Base-by-base conservation (phyloP, 768 basidiomycete genomes). In the Termitomyces bulborhizus region DNA sequence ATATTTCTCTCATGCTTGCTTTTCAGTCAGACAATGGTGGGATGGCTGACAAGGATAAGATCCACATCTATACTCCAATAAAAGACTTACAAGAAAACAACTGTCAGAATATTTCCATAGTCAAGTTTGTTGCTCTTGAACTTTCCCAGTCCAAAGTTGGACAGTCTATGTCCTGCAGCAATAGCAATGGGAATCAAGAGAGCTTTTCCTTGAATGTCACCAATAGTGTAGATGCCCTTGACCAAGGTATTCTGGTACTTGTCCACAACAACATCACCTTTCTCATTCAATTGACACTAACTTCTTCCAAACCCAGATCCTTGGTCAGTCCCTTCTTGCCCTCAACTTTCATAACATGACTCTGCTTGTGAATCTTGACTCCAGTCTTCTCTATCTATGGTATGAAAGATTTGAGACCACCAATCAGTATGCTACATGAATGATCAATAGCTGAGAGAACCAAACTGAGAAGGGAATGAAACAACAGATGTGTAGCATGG, bases 141-240 rank as follows among this genome's bases (percentile, higher is more conserved):
- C 70, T 90, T 77, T 57, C 84, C 82, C 3, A 85, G 85, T 9
- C 97, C 97, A 64, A 93, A 99, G 45, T 98, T 98, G 52, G 88
- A 79, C 39, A 98, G 75, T 57, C 93, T 75, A 57, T 97, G 77
- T 21, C 93, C 97, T 15, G 97, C 97, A 46, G 96, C 96, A 55
- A 99, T 96, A 41, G 97, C 97, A 9, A 99, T 96, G 15, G 97
- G 97, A 4, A 97, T 99, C 56, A 99, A 77, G 34, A 96, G 76
- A 42, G 84, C 90, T 70, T 97, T 95, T 58, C 97, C 97, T 61
- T 84, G 84, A 21, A 94, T 92, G 66, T 99, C 97, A 2, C 97
- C 97, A 54, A 98, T 86, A 2, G 93, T 83, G 43, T 78, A 85
- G 62, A 98, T 76, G 44, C 82, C 79, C 31, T 80, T 71, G 18